phyloP scores from a whole-genome alignment of 2,329 filamentous ascomycete genomes.

The Phialocephala sp. region DNA sequence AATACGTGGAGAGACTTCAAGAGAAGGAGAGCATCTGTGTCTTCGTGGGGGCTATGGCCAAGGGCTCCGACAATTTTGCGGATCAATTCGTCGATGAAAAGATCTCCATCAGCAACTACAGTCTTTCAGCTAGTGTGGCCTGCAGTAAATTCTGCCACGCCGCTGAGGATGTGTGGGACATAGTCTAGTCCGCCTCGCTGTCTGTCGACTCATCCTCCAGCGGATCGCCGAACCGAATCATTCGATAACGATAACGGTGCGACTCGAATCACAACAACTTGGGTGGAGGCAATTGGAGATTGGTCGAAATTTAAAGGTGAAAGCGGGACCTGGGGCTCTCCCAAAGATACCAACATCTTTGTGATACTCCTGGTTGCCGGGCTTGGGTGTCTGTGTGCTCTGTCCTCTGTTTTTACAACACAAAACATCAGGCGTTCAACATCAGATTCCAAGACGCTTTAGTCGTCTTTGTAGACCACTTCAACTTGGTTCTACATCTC shows the following conservation, averaged over 20 bases:
- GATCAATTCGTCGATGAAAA: conserved; percentile 95
- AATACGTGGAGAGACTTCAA: conserved; percentile 82
- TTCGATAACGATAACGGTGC: conserved; percentile 27
- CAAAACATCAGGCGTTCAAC: conserved; percentile 83
- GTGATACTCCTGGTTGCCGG: conserved; percentile 53
- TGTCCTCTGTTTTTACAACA: conserved; percentile 82
- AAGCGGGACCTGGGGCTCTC: conserved; percentile 47
- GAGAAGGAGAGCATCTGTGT: conserved; percentile 94
- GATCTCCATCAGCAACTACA: conserved; percentile 98
- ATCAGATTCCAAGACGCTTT: conserved; percentile 69
- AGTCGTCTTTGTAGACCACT: conserved; percentile 63
- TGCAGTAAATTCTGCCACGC: conserved; percentile 99
- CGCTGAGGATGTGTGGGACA: conserved; percentile 93
- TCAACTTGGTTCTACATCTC: conserved; percentile 67
- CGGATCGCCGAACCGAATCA: conserved; percentile 27
- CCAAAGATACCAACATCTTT: conserved; percentile 76
- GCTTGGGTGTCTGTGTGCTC: conserved; percentile 70
- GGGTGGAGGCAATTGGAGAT: conserved; percentile 29
- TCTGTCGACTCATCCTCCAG: conserved; percentile 24
- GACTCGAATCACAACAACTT: conserved; percentile 12
- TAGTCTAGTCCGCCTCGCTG: conserved; percentile 65
- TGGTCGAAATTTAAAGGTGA: conserved; percentile 44
- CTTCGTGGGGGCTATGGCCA: conserved; percentile 98
- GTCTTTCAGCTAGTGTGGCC: conserved; percentile 93
- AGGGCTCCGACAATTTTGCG: conserved; percentile 93